These are phyloP conservation scores for Epichloe gansuensis DNA, from an alignment of 2,329 filamentous ascomycete genomes.

Conservation along the genomic window DNA sequence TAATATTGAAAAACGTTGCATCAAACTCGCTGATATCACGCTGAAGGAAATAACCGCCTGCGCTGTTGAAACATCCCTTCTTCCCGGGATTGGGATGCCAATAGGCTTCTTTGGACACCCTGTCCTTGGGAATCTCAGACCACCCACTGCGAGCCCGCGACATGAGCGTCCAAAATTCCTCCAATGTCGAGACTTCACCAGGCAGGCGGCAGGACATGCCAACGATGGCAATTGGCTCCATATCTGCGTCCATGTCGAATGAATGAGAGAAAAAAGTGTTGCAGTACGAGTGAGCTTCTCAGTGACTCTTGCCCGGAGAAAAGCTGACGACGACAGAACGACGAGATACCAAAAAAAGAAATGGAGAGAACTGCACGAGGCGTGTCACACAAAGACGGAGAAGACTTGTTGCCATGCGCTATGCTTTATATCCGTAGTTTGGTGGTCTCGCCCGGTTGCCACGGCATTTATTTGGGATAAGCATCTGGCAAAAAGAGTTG, in stretches of 20 bases:
- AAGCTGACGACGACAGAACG: not conserved
- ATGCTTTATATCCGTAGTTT: not conserved
- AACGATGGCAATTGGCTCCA: conserved; percentile 29
- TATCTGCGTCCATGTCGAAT: conserved; percentile 3
- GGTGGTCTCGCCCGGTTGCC: not conserved
- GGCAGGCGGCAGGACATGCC: conserved; percentile 35
- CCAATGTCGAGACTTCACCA: conserved; percentile 27
- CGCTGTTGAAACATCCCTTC: conserved; percentile 25
- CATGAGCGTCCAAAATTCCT: conserved; percentile 33
- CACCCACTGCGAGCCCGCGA: conserved; percentile 28
- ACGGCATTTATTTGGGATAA: not conserved
- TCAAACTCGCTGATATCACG: conserved; percentile 34
- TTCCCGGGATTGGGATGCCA: conserved; percentile 31
- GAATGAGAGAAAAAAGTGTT: not conserved
- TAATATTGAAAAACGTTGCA: conserved; percentile 39
- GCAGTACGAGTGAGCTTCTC: not conserved
- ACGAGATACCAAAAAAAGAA: not conserved
- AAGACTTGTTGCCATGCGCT: not conserved
- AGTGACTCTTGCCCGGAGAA: not conserved
- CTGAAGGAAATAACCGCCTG: conserved; percentile 29
- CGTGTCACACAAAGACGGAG: not conserved
- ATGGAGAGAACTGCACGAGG: too few species aligned
- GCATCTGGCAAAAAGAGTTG: not conserved
- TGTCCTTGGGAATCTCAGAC: conserved; percentile 28
- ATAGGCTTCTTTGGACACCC: conserved; percentile 32